These are phyloP conservation scores for Phytopythium oedochilum DNA, from an alignment of 352 stramenopile genomes.

Conservation along the genomic window DNA sequence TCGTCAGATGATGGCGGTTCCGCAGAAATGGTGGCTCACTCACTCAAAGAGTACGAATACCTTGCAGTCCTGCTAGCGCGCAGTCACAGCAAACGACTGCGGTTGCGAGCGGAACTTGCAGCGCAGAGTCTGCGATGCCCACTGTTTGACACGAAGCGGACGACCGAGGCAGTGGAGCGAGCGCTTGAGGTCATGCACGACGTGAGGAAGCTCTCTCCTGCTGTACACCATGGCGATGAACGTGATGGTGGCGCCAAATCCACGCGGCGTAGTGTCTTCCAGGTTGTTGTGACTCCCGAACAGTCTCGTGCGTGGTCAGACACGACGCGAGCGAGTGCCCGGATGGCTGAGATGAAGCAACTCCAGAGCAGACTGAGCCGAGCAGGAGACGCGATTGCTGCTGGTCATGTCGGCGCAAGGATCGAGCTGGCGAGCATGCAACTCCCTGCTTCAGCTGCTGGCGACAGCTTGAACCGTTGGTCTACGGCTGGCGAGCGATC, in stretches of 20 bases:
- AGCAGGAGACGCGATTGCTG: not conserved
- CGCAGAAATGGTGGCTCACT: slow-evolving; percentile 36
- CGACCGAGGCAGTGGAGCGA: slow-evolving; percentile 53
- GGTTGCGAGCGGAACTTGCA: slow-evolving; percentile 29
- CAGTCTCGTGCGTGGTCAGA: not conserved
- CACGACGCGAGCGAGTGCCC: not conserved
- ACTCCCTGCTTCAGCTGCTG: not conserved
- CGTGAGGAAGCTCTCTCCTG: slow-evolving; percentile 18
- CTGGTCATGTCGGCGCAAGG: not conserved
- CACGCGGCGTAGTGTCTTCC: slow-evolving; percentile 11
- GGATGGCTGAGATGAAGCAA: not conserved
- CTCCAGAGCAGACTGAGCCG: not conserved
- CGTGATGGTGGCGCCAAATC: not conserved
- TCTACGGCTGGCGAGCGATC: too few species aligned
- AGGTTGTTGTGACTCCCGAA: slow-evolving; percentile 39
- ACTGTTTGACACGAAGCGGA: slow-evolving; percentile 72
- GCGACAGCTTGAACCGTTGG: too few species aligned
- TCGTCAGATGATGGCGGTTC: not conserved
- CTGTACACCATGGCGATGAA: not conserved
- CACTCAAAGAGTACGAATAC: slow-evolving; percentile 66
- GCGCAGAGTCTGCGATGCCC: slow-evolving; percentile 28
- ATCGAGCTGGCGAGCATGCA: not conserved
- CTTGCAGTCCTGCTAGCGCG: slow-evolving; percentile 48
- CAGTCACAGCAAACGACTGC: slow-evolving; percentile 9
- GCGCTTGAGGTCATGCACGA: slow-evolving; percentile 68